Conservation (phyloP, 345 rosid species). For the Lepidium didymum region DNA sequence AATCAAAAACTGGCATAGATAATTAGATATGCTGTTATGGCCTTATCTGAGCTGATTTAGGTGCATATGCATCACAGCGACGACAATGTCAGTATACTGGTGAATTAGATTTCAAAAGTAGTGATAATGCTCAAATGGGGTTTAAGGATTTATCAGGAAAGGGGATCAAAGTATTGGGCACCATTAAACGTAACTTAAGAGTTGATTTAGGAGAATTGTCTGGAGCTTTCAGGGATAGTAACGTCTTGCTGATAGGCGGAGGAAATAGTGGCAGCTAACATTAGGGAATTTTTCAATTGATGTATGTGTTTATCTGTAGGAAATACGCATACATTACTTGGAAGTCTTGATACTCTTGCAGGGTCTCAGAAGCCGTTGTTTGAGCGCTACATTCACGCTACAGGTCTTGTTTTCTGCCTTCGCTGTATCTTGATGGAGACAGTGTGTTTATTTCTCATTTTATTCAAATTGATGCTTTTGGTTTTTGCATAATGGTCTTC, state of each 20-base stretch:
- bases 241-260: not conserved
- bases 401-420: constrained; percentile 35
- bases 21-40: not conserved
- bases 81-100: not conserved
- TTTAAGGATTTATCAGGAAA: not conserved
- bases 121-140: not conserved
- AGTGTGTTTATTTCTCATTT: not conserved
- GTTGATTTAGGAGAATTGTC: not conserved
- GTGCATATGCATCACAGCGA: not conserved
- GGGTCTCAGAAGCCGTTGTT: constrained; percentile 25
- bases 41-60: not conserved
- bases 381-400: constrained; percentile 50
- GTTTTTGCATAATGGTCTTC: not conserved
- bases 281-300: not conserved
- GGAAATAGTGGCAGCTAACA: not conserved
- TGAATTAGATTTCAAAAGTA: not conserved
- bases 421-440: not conserved
- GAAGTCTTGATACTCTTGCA: constrained; percentile 28
- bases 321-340: constrained; percentile 29
- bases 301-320: constrained; percentile 18
- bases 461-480: not conserved
- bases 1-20: not conserved
- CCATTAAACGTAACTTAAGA: not conserved
- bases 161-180: not conserved
- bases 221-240: not conserved